Percentiles rank a stretch among this genome's conserved stretches.
phyloP scores from a whole-genome alignment of 139 green algal genomes.

The Closterium sp. region DNA sequence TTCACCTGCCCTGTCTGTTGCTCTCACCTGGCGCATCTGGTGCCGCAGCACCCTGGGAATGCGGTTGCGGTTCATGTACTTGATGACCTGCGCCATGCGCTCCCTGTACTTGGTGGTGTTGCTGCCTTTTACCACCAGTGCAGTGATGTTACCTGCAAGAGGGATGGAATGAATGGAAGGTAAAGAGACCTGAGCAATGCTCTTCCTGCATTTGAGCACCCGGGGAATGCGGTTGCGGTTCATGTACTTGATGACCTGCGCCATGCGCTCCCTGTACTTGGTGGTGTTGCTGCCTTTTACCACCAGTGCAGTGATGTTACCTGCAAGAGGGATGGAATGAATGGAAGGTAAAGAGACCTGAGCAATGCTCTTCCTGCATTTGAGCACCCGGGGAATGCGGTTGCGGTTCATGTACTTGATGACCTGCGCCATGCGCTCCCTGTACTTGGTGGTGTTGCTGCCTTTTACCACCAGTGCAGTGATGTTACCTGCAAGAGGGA shows the following conservation, averaged over 20 bases:
- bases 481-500: conserved; percentile 37
- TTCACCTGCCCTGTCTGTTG: too few species aligned
- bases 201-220: too few species aligned
- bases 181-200: too few species aligned
- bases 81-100: conserved; percentile 21
- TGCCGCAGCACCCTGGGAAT: conserved; percentile 16
- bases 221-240: conserved; percentile 27
- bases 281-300: conserved; percentile 27
- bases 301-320: too few species aligned
- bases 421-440: conserved; percentile 12
- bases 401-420: conserved; percentile 40
- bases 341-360: too few species aligned
- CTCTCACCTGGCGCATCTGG: conserved; percentile 25
- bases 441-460: conserved; percentile 14
- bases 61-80: conserved; percentile 38
- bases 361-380: too few species aligned
- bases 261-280: conserved; percentile 18
- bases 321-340: too few species aligned
- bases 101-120: conserved; percentile 19
- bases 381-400: conserved; percentile 8
- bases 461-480: conserved; percentile 38
- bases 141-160: too few species aligned
- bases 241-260: conserved; percentile 34
- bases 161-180: too few species aligned
- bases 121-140: conserved; percentile 31